These are phyloP conservation scores for Sporothrix brasiliensis DNA, from an alignment of 2,329 filamentous ascomycete species.

Conservation along the genomic window DNA sequence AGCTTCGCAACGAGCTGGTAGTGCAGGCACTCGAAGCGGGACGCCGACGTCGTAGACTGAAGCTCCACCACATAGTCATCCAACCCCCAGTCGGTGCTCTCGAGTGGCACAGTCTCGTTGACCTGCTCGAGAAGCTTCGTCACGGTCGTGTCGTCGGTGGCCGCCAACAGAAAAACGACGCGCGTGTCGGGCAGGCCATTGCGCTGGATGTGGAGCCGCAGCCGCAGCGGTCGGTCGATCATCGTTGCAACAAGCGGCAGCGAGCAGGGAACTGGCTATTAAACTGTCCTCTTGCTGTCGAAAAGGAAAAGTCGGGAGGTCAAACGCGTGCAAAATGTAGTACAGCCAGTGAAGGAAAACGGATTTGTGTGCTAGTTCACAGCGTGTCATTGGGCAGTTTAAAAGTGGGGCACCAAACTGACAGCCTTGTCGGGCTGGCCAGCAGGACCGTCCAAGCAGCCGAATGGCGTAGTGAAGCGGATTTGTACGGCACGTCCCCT, in stretches of 20 bases:
- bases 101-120: slow-evolving; percentile 79
- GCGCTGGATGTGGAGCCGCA: slow-evolving; percentile 72
- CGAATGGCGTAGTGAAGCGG: no score
- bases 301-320: not conserved
- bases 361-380: not conserved
- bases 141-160: slow-evolving; percentile 66
- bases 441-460: no score
- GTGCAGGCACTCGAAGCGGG: slow-evolving; percentile 80
- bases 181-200: slow-evolving; percentile 72
- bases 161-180: slow-evolving; percentile 69
- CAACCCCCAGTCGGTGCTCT: slow-evolving; percentile 78
- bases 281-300: no score
- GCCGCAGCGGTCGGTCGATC: slow-evolving; percentile 60
- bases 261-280: no score
- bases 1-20: slow-evolving; percentile 72
- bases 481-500: no score
- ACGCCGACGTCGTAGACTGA: slow-evolving; percentile 53
- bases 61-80: slow-evolving; percentile 90
- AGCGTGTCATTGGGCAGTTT: not conserved
- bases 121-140: slow-evolving; percentile 75
- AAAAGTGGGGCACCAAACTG: not conserved
- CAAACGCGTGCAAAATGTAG: not conserved
- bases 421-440: not conserved
- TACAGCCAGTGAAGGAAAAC: not conserved
- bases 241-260: slow-evolving; percentile 36